Conservation (phyloP, 2,329 filamentous ascomycete genomes). For the Fusarium oxysporum region DNA sequence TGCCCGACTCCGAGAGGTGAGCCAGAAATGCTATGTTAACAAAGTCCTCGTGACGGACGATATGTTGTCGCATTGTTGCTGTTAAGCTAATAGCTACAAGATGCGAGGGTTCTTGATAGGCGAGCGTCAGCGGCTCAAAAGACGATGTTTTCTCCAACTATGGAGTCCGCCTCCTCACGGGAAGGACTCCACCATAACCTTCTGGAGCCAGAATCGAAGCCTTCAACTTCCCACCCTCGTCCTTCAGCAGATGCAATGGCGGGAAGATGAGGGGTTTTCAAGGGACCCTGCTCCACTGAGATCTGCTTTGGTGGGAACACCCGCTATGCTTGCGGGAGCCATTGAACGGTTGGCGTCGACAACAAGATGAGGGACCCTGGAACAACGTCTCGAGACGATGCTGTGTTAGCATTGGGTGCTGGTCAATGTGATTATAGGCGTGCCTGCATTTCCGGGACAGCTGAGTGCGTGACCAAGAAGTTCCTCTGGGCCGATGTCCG, state of each 20-base stretch:
- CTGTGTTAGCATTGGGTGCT: slow-evolving; percentile 2
- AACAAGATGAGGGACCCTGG: slow-evolving; percentile 39
- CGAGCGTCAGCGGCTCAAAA: slow-evolving; percentile 45
- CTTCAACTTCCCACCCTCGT: slow-evolving; percentile 42
- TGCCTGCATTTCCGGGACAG: slow-evolving; percentile 32
- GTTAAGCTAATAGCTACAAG: slow-evolving; percentile 23
- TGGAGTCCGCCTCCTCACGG: slow-evolving; percentile 45
- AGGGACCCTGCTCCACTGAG: slow-evolving; percentile 44
- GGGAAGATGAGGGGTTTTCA: slow-evolving; percentile 47
- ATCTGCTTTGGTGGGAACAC: slow-evolving; percentile 46
- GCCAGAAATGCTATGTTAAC: not conserved
- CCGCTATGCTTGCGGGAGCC: slow-evolving; percentile 44
- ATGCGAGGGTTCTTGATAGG: slow-evolving; percentile 28
- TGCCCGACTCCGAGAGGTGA: slow-evolving; percentile 5
- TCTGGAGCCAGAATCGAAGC: slow-evolving; percentile 48
- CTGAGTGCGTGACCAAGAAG: slow-evolving; percentile 12
- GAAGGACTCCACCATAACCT: slow-evolving; percentile 46
- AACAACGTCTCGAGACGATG: slow-evolving; percentile 4
- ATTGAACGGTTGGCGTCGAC: slow-evolving; percentile 43
- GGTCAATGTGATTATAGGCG: slow-evolving; percentile 13
- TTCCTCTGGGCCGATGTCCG: slow-evolving; percentile 18
- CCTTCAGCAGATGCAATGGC: slow-evolving; percentile 44
- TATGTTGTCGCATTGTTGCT: slow-evolving; percentile 1
- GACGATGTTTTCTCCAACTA: slow-evolving; percentile 43
- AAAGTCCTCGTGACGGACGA: not conserved